Evolutionary conservation across 352 stramenopile species (phyloP).

Genomic region (Pseudoperonospora humuli): DNA sequence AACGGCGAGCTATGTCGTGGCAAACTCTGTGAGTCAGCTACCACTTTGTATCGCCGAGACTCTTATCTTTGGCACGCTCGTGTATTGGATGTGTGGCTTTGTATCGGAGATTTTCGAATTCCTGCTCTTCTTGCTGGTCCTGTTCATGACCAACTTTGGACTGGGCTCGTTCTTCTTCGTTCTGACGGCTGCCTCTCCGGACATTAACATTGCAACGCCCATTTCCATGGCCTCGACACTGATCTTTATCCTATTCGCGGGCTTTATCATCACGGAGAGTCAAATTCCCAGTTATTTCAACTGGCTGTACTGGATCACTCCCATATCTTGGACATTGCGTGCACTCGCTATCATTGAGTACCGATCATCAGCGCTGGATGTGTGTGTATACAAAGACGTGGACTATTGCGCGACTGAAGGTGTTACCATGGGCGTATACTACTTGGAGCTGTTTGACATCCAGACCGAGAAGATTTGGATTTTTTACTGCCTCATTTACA

Average conservation of each 20-base stretch:
- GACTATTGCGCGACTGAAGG: constrained; percentile 26
- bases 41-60: constrained; percentile 43
- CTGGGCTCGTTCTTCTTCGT: constrained; percentile 35
- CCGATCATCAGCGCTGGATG: constrained; percentile 19
- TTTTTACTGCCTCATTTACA: neutral
- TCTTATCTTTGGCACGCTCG: constrained; percentile 57
- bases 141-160: constrained; percentile 25
- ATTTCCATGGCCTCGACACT: constrained; percentile 14
- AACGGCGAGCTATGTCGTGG: constrained; percentile 36
- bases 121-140: constrained; percentile 13
- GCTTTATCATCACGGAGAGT: constrained; percentile 22
- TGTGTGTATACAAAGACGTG: constrained; percentile 31
- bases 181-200: constrained; percentile 16
- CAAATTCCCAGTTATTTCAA: constrained; percentile 43
- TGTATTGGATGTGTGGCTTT: constrained; percentile 73
- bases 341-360: constrained; percentile 38
- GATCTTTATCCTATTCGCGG: constrained; percentile 35
- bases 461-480: neutral
- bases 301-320: constrained; percentile 66
- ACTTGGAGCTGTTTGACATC: neutral
- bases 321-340: constrained; percentile 38
- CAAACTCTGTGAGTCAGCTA: constrained; percentile 49
- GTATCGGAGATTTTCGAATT: constrained; percentile 11
- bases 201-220: constrained; percentile 20
- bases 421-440: constrained; percentile 25